These are phyloP conservation scores for Sinapis alba DNA, from an alignment of 441 rosid species.

Conservation along the genomic window DNA sequence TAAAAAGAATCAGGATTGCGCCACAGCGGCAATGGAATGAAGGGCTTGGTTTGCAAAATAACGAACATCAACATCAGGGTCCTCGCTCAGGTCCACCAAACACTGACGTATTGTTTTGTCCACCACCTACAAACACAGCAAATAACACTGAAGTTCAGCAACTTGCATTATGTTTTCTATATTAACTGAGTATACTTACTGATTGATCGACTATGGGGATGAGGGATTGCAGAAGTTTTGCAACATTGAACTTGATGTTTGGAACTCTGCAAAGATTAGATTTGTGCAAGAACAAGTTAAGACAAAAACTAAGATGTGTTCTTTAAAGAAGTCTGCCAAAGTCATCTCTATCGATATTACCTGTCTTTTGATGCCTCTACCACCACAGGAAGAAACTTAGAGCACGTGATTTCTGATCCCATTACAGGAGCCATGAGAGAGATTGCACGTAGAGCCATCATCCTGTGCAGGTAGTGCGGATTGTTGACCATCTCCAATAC, in stretches of 20 bases:
- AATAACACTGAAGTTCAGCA: not conserved
- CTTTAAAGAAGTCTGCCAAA: not conserved
- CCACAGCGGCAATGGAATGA: constrained; percentile 45
- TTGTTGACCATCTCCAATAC: constrained; percentile 88
- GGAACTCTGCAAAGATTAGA: constrained; percentile 66
- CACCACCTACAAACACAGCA: constrained; percentile 56
- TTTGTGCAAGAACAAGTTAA: constrained; percentile 1
- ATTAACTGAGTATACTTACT: constrained; percentile 50
- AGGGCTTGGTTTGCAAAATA: constrained; percentile 91
- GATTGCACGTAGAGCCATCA: constrained; percentile 87
- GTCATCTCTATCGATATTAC: constrained; percentile 39
- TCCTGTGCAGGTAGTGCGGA: constrained; percentile 88
- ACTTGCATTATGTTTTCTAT: not conserved
- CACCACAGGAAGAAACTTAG: constrained; percentile 82
- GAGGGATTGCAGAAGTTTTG: constrained; percentile 95
- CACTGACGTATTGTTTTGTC: constrained; percentile 84
- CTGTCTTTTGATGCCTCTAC: constrained; percentile 88
- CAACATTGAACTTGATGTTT: constrained; percentile 95
- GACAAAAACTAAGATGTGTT: not conserved
- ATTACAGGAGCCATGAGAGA: constrained; percentile 95
- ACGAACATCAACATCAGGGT: constrained; percentile 96
- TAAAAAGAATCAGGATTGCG: constrained; percentile 28
- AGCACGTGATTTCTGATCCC: constrained; percentile 93
- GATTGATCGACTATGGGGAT: constrained; percentile 93
- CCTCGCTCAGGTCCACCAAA: constrained; percentile 90